Percentiles rank a stretch among this genome's conserved stretches.
These are phyloP conservation scores for Hypomyces rosellus DNA, from an alignment of 2,329 filamentous ascomycete species.

Conservation along the genomic window DNA sequence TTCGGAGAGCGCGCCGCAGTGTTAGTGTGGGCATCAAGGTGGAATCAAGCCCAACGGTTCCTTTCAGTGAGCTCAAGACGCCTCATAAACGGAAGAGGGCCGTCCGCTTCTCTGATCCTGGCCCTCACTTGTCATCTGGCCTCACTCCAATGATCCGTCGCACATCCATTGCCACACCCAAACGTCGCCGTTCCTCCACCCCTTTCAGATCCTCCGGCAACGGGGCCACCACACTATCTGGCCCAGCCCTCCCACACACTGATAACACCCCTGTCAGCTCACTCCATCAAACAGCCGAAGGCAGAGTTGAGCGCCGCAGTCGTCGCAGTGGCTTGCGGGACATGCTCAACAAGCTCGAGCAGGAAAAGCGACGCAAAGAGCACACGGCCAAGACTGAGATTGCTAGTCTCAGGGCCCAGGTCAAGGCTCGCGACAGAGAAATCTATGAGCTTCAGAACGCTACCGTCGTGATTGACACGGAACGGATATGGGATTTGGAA, in stretches of 20 bases:
- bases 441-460: conserved; percentile 47
- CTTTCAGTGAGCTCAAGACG: conserved; percentile 20
- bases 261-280: conserved; percentile 28
- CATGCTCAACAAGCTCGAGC: conserved; percentile 48
- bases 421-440: conserved; percentile 46
- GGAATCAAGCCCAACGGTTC: conserved; percentile 14
- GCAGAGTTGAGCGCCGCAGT: conserved; percentile 50
- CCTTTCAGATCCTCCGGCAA: conserved; percentile 24
- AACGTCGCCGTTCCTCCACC: conserved; percentile 42
- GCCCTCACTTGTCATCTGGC: conserved; percentile 41
- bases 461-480: conserved; percentile 43
- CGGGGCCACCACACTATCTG: conserved; percentile 2
- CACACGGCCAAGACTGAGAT: conserved; percentile 41
- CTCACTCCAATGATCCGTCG: conserved; percentile 54
- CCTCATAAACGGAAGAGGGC: conserved; percentile 35
- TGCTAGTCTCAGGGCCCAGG: conserved; percentile 39
- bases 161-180: conserved; percentile 36
- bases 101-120: conserved; percentile 56
- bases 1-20: conserved; percentile 47
- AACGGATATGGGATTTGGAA: conserved; percentile 37
- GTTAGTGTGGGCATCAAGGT: conserved; percentile 26
- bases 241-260: conserved; percentile 17
- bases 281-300: conserved; percentile 50
- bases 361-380: conserved; percentile 37
- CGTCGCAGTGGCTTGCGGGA: conserved; percentile 52